Evolutionary conservation across 495 filamentous ascomycete genomes (phyloP).

Genomic region (Penicillium cinerascens): DNA sequence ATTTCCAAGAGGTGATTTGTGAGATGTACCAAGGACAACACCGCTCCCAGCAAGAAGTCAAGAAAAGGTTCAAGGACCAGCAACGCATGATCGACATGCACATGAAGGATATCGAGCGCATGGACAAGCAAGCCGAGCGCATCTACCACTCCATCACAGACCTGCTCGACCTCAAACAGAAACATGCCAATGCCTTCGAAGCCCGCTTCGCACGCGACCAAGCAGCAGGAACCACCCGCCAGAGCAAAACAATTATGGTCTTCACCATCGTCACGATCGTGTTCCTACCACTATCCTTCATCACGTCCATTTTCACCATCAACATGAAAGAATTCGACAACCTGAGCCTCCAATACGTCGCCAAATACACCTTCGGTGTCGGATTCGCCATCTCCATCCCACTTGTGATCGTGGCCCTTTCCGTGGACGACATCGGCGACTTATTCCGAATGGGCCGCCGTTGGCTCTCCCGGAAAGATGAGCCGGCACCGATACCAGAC

Average conservation of each 20-base stretch:
- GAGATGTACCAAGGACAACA: slow-evolving; percentile 47
- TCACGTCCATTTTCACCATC: slow-evolving; percentile 64
- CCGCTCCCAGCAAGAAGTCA: slow-evolving; percentile 48
- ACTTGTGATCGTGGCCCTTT: slow-evolving; percentile 56
- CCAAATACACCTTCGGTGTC: slow-evolving; percentile 63
- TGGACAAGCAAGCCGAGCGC: slow-evolving; percentile 64
- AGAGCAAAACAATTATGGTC: slow-evolving; percentile 71
- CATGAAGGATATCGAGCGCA: slow-evolving; percentile 61
- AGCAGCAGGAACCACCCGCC: slow-evolving; percentile 59
- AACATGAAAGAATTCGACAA: slow-evolving; percentile 53
- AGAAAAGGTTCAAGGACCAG: slow-evolving; percentile 58
- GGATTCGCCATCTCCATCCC: slow-evolving; percentile 65
- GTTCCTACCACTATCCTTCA: slow-evolving; percentile 66
- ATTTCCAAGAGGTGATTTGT: slow-evolving; percentile 53
- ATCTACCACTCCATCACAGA: slow-evolving; percentile 63
- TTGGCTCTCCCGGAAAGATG: slow-evolving; percentile 21
- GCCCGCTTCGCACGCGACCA: slow-evolving; percentile 66
- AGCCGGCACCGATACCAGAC: not conserved
- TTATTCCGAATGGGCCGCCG: slow-evolving; percentile 29
- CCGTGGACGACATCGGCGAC: slow-evolving; percentile 53
- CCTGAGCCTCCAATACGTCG: slow-evolving; percentile 54
- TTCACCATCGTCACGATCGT: slow-evolving; percentile 72
- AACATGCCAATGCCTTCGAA: slow-evolving; percentile 69
- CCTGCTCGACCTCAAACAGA: slow-evolving; percentile 60
- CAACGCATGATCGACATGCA: slow-evolving; percentile 58